Base-by-base conservation (phyloP, 108 stramenopile species). In the Nannochloropsis gaditana region DNA sequence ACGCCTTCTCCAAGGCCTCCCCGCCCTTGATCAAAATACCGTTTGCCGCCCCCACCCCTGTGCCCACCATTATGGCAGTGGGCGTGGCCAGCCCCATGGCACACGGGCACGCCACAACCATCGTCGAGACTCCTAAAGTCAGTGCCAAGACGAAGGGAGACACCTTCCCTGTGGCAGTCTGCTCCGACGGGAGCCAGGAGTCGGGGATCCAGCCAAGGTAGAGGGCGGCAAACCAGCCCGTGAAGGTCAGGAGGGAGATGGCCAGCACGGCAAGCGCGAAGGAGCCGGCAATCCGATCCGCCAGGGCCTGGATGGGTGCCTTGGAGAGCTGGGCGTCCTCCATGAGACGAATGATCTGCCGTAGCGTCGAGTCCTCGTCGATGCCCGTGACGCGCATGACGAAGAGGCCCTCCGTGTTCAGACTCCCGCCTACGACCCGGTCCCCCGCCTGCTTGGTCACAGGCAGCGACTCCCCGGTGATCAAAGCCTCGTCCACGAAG, bases 11-110 rank as follows among this genome's bases (percentile, higher is more conserved):
- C 59, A 99, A 90, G 9, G 96, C 94, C 17, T 92, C 94, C 21
- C 97, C 99, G 11, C 99, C 97, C 92, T 98, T 99, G 93, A 99
- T 96, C 19, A 99, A 91, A 81, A 99, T 88, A 9, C 99, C 99
- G 82, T 94, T 92, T 5, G 87, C 90, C 19, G 97, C 97, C 11
- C 96, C 97, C 6, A 98, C 97, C 43, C 96, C 97, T 9, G 97
- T 97, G 3, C 97, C 97, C 0, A 98, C 97, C 96, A 91, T 89
- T 44, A 98, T 96, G 1, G 97, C 97, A 9, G 97, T 99, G 2
- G 99, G 99, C 41, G 97, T 98, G 0, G 99, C 99, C 47, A 99
- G 92, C 9, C 99, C 99, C 15, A 98, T 88, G 1, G 97, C 96
- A 91, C 96, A 97, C 5, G 97, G 97, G 86, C 99, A 99, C 11